phyloP scores from a whole-genome alignment of 768 basidiomycete genomes.

The Mycena amicta region DNA sequence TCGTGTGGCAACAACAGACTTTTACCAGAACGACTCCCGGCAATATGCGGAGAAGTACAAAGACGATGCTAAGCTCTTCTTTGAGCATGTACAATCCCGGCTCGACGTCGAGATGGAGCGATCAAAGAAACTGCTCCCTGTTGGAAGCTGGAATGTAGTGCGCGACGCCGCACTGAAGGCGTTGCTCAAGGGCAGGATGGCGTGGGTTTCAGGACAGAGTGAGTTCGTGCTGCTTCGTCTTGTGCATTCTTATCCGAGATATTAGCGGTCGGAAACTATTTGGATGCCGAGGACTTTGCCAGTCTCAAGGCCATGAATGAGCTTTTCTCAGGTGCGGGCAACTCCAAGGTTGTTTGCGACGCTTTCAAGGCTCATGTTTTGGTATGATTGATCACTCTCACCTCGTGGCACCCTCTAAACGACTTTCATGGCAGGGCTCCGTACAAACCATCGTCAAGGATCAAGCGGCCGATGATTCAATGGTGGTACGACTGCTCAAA shows the following conservation, averaged over 20 bases:
- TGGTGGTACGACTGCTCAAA: constrained; percentile 73
- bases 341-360: constrained; percentile 52
- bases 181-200: constrained; percentile 45
- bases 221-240: constrained; percentile 16
- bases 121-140: constrained; percentile 50
- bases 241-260: not conserved
- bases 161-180: constrained; percentile 57
- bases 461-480: constrained; percentile 62
- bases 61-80: constrained; percentile 53
- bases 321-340: constrained; percentile 61
- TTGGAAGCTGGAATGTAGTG: constrained; percentile 51
- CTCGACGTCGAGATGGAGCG: constrained; percentile 62
- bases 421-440: constrained; percentile 54
- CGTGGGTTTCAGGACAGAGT: constrained; percentile 42
- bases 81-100: constrained; percentile 47
- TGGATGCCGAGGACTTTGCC: constrained; percentile 47
- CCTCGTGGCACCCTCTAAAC: no score
- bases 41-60: constrained; percentile 38
- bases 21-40: constrained; percentile 56
- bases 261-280: constrained; percentile 56
- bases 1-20: constrained; percentile 49
- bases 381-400: no score
- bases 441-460: constrained; percentile 73
- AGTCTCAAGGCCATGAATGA: constrained; percentile 57
- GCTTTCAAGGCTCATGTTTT: constrained; percentile 67